Evolutionary conservation across 2,329 filamentous ascomycete species (phyloP), one percentile per base, ranked within the genome.

Genomic region (Fusarium humuli): DNA sequence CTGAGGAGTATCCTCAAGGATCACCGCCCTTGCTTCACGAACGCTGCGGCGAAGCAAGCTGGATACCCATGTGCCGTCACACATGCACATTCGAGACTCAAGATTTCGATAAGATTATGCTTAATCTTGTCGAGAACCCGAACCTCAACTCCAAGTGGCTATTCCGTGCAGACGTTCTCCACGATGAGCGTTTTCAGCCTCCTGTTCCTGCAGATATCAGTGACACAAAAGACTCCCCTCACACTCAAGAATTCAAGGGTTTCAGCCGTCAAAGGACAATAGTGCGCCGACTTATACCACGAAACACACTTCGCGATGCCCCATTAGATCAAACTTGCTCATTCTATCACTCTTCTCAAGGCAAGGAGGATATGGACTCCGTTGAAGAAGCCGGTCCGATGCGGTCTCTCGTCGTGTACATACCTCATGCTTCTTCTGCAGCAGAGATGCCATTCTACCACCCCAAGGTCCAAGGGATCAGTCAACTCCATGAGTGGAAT

Each of bases 381-480:
- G 22, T 74, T 13, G 68, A 72, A 53, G 69, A 65, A 42, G 75
- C 80, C 22, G 74, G 76, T 27, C 73, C 69, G 29, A 32, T 65
- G 41, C 73, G 77, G 58, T 77, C 80, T 14, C 73, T 82, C 7
- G 88, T 97, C 18, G 79, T 97, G 34, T 97, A 97, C 77, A 84
- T 92, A 8, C 94, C 95, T 10, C 94, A 97, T 79, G 84, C 89
- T 11, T 78, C 84, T 32, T 82, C 82, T 2, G 81, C 86, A 13
- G 83, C 87, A 16, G 86, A 91, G 5, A 86, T 96, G 66, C 95
- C 95, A 2, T 97, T 92, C 80, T 98, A 98, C 79, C 94, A 98
- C 77, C 95, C 95, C 23, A 85, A 87, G 55, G 90, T 97, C 23
- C 86, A 85, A 54, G 89, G 88, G 14, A 84, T 97, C 25, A 93